phyloP scores from a whole-genome alignment of 164 flowering plant species.

The Umbilicus rupestris region DNA sequence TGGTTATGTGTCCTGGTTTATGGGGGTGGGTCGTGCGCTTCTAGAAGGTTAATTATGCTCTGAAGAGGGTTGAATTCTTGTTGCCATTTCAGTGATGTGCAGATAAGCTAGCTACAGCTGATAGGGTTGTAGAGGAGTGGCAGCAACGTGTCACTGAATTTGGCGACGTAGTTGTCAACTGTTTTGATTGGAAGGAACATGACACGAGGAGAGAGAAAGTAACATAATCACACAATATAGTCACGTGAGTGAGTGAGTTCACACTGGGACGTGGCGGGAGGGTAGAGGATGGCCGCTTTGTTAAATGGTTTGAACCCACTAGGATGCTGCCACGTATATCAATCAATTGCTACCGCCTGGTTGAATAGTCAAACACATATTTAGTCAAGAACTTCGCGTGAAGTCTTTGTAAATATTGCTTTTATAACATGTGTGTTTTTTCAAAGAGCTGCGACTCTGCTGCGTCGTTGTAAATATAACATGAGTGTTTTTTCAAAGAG shows the following conservation, averaged over 20 bases:
- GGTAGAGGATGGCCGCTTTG: neutral
- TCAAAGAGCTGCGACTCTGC: too few relatives aligned
- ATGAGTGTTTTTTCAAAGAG: too few relatives aligned
- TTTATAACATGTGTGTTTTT: too few relatives aligned
- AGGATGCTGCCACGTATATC: neutral
- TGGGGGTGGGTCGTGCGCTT: neutral
- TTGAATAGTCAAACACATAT: neutral
- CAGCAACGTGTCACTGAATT: neutral
- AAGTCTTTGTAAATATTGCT: too few relatives aligned
- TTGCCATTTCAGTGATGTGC: neutral
- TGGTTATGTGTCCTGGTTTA: neutral
- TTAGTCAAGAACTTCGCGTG: too few relatives aligned
- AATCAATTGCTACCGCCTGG: neutral
- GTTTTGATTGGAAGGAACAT: neutral
- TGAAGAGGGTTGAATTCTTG: neutral
- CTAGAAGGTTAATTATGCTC: neutral
- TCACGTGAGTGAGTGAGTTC: neutral
- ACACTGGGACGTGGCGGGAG: neutral
- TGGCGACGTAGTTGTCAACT: neutral
- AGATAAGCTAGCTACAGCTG: neutral
- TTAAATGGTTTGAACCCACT: neutral
- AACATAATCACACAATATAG: neutral
- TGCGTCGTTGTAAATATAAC: too few relatives aligned
- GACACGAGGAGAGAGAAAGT: neutral
- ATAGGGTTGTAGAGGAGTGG: neutral